These are phyloP conservation scores for Tricholoma furcatifolium DNA, from an alignment of 768 basidiomycete genomes.

Conservation along the genomic window DNA sequence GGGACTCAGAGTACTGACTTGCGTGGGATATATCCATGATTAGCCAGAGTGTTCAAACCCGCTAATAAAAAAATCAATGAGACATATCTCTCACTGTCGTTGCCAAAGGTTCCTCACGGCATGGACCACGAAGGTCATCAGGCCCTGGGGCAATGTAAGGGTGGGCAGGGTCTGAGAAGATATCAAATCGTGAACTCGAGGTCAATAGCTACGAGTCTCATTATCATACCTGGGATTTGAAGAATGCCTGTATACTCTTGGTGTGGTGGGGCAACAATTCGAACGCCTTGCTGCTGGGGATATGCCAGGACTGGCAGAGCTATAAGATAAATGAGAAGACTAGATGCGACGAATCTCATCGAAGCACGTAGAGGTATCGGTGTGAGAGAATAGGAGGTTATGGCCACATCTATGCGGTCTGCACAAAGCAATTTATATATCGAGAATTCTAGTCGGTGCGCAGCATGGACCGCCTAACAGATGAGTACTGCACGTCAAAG, in stretches of 20 bases:
- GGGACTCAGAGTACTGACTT: slow-evolving; percentile 5
- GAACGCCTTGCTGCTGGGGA: slow-evolving; percentile 7
- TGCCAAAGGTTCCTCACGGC: slow-evolving; percentile 4
- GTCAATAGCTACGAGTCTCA: background rate
- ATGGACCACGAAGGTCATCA: slow-evolving; percentile 14
- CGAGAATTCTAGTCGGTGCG: too few relatives aligned
- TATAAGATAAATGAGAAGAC: too few relatives aligned
- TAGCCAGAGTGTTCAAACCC: slow-evolving; percentile 16
- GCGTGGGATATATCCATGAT: slow-evolving; percentile 16
- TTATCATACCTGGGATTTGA: slow-evolving; percentile 10
- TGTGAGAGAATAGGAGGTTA: too few relatives aligned
- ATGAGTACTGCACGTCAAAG: too few relatives aligned
- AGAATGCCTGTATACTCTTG: slow-evolving; percentile 5
- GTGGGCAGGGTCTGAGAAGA: slow-evolving; percentile 7
- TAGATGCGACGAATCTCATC: too few relatives aligned
- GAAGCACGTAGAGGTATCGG: too few relatives aligned
- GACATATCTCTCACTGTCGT: background rate
- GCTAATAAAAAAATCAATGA: background rate
- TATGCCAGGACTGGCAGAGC: slow-evolving; percentile 5
- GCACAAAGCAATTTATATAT: too few relatives aligned
- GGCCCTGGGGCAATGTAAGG: slow-evolving; percentile 7
- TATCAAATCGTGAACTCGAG: background rate
- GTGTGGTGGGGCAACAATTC: slow-evolving; percentile 10
- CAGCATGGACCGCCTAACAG: too few relatives aligned
- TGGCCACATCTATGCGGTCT: too few relatives aligned